Evolutionary conservation across 495 filamentous ascomycete species (phyloP), one percentile per base, ranked within the genome.

Genomic region (Penicillium paxilli): DNA sequence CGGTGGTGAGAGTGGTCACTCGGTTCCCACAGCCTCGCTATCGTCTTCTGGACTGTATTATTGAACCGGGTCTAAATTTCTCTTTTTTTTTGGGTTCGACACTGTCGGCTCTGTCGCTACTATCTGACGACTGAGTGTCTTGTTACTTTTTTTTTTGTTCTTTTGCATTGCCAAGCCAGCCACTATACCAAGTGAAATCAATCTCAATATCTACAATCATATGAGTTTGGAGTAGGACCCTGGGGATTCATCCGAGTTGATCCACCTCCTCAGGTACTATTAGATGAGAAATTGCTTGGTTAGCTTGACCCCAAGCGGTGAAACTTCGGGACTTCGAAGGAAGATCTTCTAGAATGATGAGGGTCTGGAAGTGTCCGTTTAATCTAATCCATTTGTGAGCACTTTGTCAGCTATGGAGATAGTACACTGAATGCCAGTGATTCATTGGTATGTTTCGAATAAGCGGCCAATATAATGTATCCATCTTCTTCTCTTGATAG

Each of bases 11-110:
- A 59, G 40, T 50, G 51, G 48, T 33, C 49, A 46, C 52, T 24
- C 46, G 46, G 22, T 23, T 35, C 44, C n/a, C 11, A 16, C 35
- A 3, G 7, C n/a, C 30, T 54, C 49, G 23, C 45, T 47, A 44
- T 49, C 56, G 62, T 49, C 49, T 48, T 42, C 23, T 66, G 54
- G 8, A 24, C 59, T 71, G 68, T 70, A 68, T 66, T 62, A 70
- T 70, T 71, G 57, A 60, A 51, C 53, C 63, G 52, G 60, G 49
- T 53, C 52, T 45, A 55, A 46, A 52, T 51, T 55, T 49, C 25
- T 51, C 55, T 56, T 33, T 52, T 14, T 56, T 17, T 41, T 54
- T 26, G 35, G n/a, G n/a, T n/a, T n/a, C n/a, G n/a, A n/a, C n/a
- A n/a, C n/a, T n/a, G n/a, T n/a, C n/a, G n/a, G n/a, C n/a, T 58